Evolutionary conservation across 1,284 basidiomycete species (phyloP), one percentile per base, ranked within the genome.

Genomic region (Retiboletus fuscus): DNA sequence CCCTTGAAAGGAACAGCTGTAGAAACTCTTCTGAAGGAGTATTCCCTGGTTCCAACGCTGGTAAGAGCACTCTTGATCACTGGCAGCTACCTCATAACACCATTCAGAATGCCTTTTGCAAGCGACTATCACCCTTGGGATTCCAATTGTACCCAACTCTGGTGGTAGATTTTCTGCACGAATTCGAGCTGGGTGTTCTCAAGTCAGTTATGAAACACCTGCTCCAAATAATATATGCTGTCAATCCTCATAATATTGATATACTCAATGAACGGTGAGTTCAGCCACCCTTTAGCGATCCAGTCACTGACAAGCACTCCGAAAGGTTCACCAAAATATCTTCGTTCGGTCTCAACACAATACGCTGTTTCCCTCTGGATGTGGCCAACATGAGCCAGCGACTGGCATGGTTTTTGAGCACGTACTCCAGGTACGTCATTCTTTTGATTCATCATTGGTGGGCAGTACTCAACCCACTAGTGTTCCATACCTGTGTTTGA

Each of bases 351-450:
- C 39, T 71, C 5, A 51, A 8, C 7, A 58, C 44, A 4, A 71
- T 71, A 12, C 4, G 10, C 60, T 74, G 8, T 60, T 65, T 72
- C 41, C 64, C 61, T 26, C 49, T 66, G n/a, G n/a, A n/a, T n/a
- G n/a, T n/a, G n/a, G n/a, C n/a, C n/a, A n/a, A n/a, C n/a, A n/a
- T n/a, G n/a, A n/a, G n/a, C n/a, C n/a, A n/a, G n/a, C n/a, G n/a
- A n/a, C n/a, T n/a, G n/a, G n/a, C n/a, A n/a, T n/a, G 1, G 34
- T n/a, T n/a, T n/a, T n/a, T n/a, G n/a, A n/a, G n/a, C n/a, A n/a
- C n/a, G n/a, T n/a, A n/a, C n/a, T 69, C 24, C 46, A 43, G 62
- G 53, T 69, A 49, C 10, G 2, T 64, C 44, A n/a, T n/a, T n/a
- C 13, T 22, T 11, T 43, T 15, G 20, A 47, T 47, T 60, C 15